Evolutionary conservation across 2,329 filamentous ascomycete species (phyloP).

Genomic region (Ceratocystis colombiana): DNA sequence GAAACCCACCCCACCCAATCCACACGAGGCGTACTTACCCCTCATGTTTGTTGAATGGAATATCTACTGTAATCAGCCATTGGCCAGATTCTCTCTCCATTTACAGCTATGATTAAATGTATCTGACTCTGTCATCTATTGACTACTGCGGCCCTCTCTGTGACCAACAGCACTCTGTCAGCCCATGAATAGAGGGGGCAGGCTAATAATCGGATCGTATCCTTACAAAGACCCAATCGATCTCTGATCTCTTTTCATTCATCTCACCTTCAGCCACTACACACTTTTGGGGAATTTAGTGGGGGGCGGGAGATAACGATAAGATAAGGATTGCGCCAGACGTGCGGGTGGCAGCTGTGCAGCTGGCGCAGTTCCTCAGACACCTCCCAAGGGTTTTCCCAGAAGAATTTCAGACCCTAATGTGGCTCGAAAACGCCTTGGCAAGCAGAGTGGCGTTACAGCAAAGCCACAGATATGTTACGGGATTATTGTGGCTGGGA

Average conservation of each 20-base stretch:
- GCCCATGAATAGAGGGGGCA: too few relatives aligned
- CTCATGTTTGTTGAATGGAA: too few relatives aligned
- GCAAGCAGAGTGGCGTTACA: background rate
- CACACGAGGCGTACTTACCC: background rate
- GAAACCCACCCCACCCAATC: background rate
- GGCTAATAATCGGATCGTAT: too few relatives aligned
- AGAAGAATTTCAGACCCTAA: background rate
- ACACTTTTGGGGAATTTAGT: background rate
- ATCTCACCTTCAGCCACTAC: background rate
- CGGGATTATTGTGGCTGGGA: background rate
- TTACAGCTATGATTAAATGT: too few relatives aligned
- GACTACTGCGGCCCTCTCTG: too few relatives aligned
- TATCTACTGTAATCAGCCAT: too few relatives aligned
- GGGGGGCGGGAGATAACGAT: background rate
- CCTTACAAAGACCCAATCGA: too few relatives aligned
- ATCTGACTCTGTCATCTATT: too few relatives aligned
- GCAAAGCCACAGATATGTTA: background rate
- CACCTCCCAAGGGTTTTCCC: background rate
- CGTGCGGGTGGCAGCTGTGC: background rate
- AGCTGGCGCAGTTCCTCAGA: background rate
- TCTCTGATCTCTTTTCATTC: too few relatives aligned
- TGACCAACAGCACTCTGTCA: too few relatives aligned
- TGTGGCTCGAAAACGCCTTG: too few relatives aligned
- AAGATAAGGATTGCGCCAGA: background rate
- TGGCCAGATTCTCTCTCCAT: too few relatives aligned